A percentile compares a stretch with the other conserved stretches of the same genome.
These are phyloP conservation scores for Singerocomus inundabilis DNA, from an alignment of 1,284 basidiomycete species.

Conservation along the genomic window DNA sequence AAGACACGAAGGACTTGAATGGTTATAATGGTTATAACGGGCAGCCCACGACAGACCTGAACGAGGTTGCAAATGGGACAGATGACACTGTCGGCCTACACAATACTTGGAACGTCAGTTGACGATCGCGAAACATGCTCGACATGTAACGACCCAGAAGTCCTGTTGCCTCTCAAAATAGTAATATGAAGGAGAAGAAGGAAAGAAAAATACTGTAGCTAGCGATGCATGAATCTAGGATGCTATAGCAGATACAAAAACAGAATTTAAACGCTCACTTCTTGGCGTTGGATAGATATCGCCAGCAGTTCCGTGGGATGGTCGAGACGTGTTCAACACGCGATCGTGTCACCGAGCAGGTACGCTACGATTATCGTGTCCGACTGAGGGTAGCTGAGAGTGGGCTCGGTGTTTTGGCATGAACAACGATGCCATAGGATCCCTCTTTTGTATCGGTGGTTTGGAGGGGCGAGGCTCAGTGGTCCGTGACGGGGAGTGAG, in stretches of 20 bases:
- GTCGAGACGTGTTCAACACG: background rate
- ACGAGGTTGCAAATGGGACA: slow-evolving; percentile 50
- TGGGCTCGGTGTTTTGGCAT: slow-evolving; percentile 71
- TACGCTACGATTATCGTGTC: slow-evolving; percentile 18
- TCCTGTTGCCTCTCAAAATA: slow-evolving; percentile 2
- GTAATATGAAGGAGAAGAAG: slow-evolving; percentile 2
- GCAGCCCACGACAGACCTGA: slow-evolving; percentile 33
- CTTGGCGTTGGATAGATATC: slow-evolving; percentile 12
- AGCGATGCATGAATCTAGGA: slow-evolving; percentile 12
- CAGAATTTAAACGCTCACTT: slow-evolving; percentile 1
- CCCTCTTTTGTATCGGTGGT: slow-evolving; percentile 50
- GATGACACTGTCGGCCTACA: slow-evolving; percentile 78
- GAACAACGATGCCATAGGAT: slow-evolving; percentile 65
- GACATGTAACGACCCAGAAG: background rate
- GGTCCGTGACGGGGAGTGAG: slow-evolving; percentile 16
- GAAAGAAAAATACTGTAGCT: background rate
- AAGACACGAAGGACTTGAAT: slow-evolving; percentile 33
- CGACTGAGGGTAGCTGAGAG: slow-evolving; percentile 51
- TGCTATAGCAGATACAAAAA: slow-evolving; percentile 19
- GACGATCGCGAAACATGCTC: slow-evolving; percentile 11
- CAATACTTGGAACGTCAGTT: slow-evolving; percentile 57
- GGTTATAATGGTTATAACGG: slow-evolving; percentile 7
- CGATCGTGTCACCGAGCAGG: slow-evolving; percentile 24
- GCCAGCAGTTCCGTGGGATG: background rate
- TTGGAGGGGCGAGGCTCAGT: slow-evolving; percentile 32